Conservation (phyloP, 192 early-diverging fungal genomes). For the Entomortierella chlamydospora region DNA sequence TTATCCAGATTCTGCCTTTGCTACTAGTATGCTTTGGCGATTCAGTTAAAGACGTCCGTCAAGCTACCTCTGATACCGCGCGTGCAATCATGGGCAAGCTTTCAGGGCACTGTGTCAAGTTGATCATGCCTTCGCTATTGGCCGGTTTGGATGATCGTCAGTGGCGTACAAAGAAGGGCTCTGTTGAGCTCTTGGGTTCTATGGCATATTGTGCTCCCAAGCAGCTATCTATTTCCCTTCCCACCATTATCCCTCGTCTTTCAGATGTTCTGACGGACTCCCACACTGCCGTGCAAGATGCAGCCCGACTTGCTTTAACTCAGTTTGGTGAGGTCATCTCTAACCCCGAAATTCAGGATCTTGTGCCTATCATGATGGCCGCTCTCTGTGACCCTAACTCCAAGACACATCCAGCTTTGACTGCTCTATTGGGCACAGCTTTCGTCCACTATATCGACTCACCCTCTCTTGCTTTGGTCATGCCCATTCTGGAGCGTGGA, state of each 20-base stretch:
- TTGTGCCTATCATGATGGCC: slow-evolving; percentile 88
- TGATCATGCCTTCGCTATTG: slow-evolving; percentile 91
- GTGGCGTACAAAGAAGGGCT: slow-evolving; percentile 98
- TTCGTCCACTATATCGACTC: slow-evolving; percentile 99
- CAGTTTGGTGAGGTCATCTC: slow-evolving; percentile 96
- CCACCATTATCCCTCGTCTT: slow-evolving; percentile 91
- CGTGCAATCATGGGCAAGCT: slow-evolving; percentile 95
- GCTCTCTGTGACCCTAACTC: slow-evolving; percentile 91
- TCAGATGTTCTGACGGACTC: slow-evolving; percentile 94
- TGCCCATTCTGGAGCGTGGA: slow-evolving; percentile 95
- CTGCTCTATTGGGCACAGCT: slow-evolving; percentile 88
- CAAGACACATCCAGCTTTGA: slow-evolving; percentile 86
- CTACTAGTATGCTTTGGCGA: slow-evolving; percentile 93
- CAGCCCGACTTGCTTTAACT: slow-evolving; percentile 86
- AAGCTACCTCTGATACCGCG: slow-evolving; percentile 87
- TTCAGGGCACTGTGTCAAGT: slow-evolving; percentile 95
- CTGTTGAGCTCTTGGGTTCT: slow-evolving; percentile 91
- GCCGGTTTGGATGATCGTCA: slow-evolving; percentile 88
- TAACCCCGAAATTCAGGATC: slow-evolving; percentile 95
- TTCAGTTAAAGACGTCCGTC: slow-evolving; percentile 81
- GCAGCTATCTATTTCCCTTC: slow-evolving; percentile 90
- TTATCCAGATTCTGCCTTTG: slow-evolving; percentile 92
- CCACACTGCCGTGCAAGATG: slow-evolving; percentile 89
- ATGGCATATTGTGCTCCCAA: slow-evolving; percentile 98
- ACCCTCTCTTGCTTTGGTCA: slow-evolving; percentile 92